A percentile compares a stretch with the other conserved stretches of the same genome.
Conservation (phyloP, 345 rosid species). For the Acer negundo region DNA sequence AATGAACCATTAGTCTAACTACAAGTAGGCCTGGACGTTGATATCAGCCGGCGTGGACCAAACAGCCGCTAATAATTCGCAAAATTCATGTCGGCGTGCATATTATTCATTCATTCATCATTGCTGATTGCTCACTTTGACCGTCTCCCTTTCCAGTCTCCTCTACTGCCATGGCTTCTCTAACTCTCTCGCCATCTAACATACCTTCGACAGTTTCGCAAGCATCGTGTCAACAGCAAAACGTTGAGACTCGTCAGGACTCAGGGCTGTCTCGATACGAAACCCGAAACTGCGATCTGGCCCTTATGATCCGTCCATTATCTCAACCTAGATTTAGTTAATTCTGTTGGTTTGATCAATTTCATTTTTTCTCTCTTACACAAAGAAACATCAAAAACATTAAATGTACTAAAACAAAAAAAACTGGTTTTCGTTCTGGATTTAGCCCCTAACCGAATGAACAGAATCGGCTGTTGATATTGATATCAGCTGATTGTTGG, state of each 20-base stretch:
- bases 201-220: constrained; percentile 19
- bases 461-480: too few relatives aligned
- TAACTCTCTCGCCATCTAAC: constrained; percentile 34
- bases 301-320: constrained; percentile 74
- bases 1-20: background rate
- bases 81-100: background rate
- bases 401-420: too few relatives aligned
- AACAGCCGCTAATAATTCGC: background rate
- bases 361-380: too few relatives aligned
- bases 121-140: background rate
- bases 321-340: constrained; percentile 29
- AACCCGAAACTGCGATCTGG: constrained; percentile 49
- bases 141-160: background rate
- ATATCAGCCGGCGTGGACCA: constrained; percentile 28
- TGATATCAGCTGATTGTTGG: background rate
- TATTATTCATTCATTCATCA: too few relatives aligned
- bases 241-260: constrained; percentile 36
- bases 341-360: too few relatives aligned
- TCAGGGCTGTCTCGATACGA: constrained; percentile 53
- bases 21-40: constrained; percentile 4
- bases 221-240: background rate
- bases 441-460: too few relatives aligned
- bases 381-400: too few relatives aligned
- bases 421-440: too few relatives aligned
- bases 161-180: constrained; percentile 43